Base-by-base conservation (phyloP, 2,329 filamentous ascomycete species). In the Phymatotrichopsis omnivora region DNA sequence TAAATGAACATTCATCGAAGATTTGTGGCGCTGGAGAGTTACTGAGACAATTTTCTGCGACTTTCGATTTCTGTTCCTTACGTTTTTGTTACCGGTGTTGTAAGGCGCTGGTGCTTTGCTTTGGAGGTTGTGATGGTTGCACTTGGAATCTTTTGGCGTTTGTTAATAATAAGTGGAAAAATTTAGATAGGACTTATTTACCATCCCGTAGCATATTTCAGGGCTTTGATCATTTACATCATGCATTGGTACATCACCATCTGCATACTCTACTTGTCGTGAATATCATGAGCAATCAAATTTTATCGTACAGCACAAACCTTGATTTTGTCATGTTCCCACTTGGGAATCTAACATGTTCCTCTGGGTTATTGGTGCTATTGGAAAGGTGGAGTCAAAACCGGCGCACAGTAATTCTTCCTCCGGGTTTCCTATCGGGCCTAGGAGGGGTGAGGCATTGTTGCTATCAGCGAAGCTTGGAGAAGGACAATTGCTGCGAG, bases 121-220 rank as follows among this genome's bases (percentile, higher is more conserved):
- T 4, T 24, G 11, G 32, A 31, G 20, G 31, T 32, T 12, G 17
- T 23, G 27, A 47, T 37, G 2, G 3, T 32, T 22, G 38, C 19
- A n/a, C 34, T 24, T 23, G 36, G 27, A n/a, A 47, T 47, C 44
- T 47, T n/a, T 7, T 20, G n/a, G 16, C 4, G 29, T 32, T n/a
- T 8, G 1, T 23, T 24, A 19, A 19, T 23, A 31, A 30, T 30
- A 4, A 7, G 8, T n/a, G 3, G 2, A 19, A 22, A 7, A 8
- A 5, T 23, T 5, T 6, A 24, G 14, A 19, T n/a, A 6, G 23
- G 23, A 7, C 5, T 23, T 20, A 23, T 14, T 4, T 37, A 47
- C 44, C 44, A 47, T 47, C 10, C 44, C 44, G 19, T 36, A 47
- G 33, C 44, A 47, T 14, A 47, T 37, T 10, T 47, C 44, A 5